Conservation (phyloP, 257 asterid species). For the Cinchona pubescens region DNA sequence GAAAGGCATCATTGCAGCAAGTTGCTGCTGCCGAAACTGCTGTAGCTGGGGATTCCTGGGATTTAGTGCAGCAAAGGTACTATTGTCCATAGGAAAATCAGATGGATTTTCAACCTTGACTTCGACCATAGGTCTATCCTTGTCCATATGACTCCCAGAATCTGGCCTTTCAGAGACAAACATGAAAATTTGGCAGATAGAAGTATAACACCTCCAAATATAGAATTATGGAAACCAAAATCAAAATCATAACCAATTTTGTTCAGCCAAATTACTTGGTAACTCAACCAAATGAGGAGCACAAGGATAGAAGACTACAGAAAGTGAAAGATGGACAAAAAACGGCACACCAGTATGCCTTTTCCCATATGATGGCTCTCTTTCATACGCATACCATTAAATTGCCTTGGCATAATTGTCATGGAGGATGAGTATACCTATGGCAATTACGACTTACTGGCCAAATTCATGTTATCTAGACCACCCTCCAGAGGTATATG, state of each 20-base stretch:
- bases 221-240: background rate
- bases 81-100: slow-evolving; percentile 68
- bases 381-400: background rate
- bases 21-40: slow-evolving; percentile 68
- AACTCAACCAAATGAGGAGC: background rate
- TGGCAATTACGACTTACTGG: background rate
- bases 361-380: background rate
- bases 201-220: background rate
- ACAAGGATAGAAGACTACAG: background rate
- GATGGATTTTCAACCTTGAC: slow-evolving; percentile 84
- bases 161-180: too few relatives aligned
- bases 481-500: background rate
- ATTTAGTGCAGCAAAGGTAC: slow-evolving; percentile 49
- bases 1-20: slow-evolving; percentile 60
- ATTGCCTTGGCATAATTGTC: background rate
- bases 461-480: background rate
- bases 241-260: background rate
- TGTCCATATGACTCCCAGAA: too few relatives aligned
- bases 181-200: background rate
- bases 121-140: slow-evolving; percentile 78
- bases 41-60: slow-evolving; percentile 56
- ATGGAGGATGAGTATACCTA: background rate
- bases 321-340: background rate
- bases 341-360: background rate
- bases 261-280: too few relatives aligned